Percentiles rank a stretch among this genome's conserved stretches.
Conservation (phyloP, 2,329 filamentous ascomycete genomes). For the Fusarium austroafricanum region DNA sequence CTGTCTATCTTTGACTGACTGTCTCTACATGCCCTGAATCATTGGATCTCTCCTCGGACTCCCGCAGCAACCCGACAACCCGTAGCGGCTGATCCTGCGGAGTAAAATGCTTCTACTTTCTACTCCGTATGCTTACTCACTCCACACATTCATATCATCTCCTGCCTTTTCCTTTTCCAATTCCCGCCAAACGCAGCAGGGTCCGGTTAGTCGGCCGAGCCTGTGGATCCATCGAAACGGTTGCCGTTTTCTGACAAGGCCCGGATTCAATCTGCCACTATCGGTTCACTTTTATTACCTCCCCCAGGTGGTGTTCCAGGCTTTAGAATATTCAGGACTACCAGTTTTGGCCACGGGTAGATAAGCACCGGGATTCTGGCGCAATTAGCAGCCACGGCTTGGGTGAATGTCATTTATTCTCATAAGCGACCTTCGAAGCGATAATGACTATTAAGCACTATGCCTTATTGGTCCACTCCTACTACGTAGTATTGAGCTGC, state of each 20-base stretch:
- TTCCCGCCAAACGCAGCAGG: not conserved
- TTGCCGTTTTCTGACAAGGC: conserved; percentile 35
- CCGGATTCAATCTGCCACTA: not conserved
- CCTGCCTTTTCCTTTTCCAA: conserved; percentile 10
- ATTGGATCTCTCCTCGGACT: conserved; percentile 34
- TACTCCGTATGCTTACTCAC: conserved; percentile 25
- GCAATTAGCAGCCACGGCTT: conserved; percentile 5
- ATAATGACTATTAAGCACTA: not conserved
- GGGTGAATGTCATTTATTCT: not conserved
- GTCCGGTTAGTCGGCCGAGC: conserved; percentile 14
- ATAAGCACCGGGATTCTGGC: conserved; percentile 32
- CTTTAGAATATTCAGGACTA: conserved; percentile 5
- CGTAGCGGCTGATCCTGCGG: conserved; percentile 17
- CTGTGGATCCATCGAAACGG: conserved; percentile 38
- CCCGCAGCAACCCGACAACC: conserved; percentile 39
- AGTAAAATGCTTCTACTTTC: conserved; percentile 2
- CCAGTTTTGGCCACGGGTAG: not conserved
- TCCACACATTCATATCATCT: conserved; percentile 15
- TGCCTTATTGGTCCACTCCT: not conserved
- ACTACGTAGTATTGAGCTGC: too few relatives aligned
- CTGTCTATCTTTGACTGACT: conserved; percentile 2
- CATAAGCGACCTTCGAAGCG: not conserved
- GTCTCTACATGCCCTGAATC: conserved; percentile 2
- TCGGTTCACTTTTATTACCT: conserved; percentile 15
- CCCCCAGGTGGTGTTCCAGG: conserved; percentile 1